Conservation (phyloP, 805 yeast genomes). For the Yarrowia sp. region DNA sequence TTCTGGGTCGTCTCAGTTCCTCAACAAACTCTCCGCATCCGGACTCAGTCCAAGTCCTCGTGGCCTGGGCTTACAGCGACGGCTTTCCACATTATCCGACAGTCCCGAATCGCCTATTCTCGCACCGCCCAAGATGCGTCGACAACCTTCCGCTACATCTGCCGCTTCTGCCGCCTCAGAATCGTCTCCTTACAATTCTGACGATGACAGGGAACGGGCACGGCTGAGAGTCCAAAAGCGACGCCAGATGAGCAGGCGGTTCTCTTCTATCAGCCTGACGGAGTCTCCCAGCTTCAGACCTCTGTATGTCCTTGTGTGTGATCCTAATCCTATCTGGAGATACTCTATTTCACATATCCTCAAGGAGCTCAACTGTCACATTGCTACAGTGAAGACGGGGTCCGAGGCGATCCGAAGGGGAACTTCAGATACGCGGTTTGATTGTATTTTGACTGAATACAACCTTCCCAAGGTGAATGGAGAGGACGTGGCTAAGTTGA, state of each 20-base stretch:
- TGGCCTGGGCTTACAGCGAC: constrained; percentile 2
- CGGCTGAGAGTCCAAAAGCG: constrained; percentile 43
- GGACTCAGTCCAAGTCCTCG: constrained; percentile 19
- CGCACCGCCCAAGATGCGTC: constrained; percentile 19
- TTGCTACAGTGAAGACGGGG: constrained; percentile 71
- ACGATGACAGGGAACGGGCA: constrained; percentile 44
- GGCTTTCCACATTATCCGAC: constrained; percentile 3
- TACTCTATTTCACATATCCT: constrained; percentile 62
- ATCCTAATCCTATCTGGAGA: constrained; percentile 79
- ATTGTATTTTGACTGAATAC: constrained; percentile 74
- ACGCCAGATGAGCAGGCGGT: constrained; percentile 50
- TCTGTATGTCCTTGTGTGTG: constrained; percentile 76
- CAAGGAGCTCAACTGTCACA: constrained; percentile 72
- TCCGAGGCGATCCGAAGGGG: constrained; percentile 80
- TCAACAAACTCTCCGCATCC: constrained; percentile 8
- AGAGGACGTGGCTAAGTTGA: constrained; percentile 71
- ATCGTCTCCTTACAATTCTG: constrained; percentile 54
- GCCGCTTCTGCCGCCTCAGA: constrained; percentile 41
- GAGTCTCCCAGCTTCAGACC: constrained; percentile 31
- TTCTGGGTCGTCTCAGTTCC: constrained; percentile 5
- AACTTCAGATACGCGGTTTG: constrained; percentile 80
- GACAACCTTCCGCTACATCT: constrained; percentile 32
- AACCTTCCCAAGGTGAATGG: constrained; percentile 62
- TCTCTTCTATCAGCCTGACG: constrained; percentile 30
- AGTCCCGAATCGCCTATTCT: constrained; percentile 10